These are phyloP conservation scores for Camelina sativa DNA, from an alignment of 345 rosid genomes.

Conservation along the genomic window DNA sequence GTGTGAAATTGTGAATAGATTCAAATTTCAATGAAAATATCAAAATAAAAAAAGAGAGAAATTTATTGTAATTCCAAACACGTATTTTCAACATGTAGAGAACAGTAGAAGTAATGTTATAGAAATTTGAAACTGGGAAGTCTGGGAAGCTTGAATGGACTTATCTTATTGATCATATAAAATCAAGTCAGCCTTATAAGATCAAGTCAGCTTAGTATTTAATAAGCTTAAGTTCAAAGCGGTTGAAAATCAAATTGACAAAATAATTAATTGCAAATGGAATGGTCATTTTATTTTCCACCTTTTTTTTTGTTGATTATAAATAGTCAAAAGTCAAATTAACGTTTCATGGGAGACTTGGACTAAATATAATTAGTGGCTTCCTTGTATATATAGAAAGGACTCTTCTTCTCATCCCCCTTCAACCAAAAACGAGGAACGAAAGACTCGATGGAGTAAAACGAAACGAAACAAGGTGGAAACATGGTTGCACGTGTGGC, in stretches of 20 bases:
- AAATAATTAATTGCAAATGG: background rate
- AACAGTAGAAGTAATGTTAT: constrained; percentile 1
- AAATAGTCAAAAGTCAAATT: constrained; percentile 30
- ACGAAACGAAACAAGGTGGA: constrained; percentile 26
- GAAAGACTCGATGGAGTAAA: background rate
- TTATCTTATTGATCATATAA: background rate
- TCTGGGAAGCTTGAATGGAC: background rate
- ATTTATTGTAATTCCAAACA: background rate
- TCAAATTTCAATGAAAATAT: background rate
- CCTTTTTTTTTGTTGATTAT: background rate
- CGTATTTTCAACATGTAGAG: constrained; percentile 31
- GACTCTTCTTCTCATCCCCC: background rate
- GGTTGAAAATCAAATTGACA: constrained; percentile 14
- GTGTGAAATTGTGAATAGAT: background rate
- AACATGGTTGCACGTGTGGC: constrained; percentile 50
- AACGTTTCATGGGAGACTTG: constrained; percentile 8
- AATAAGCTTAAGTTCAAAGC: constrained; percentile 34
- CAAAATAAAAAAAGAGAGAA: background rate
- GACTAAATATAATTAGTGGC: constrained; percentile 14
- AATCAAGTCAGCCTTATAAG: constrained; percentile 19
- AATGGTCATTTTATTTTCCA: constrained; percentile 28
- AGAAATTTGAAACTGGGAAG: background rate
- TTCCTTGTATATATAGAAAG: constrained; percentile 14
- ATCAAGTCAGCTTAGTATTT: constrained; percentile 31
- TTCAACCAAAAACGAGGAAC: background rate